phyloP scores from a whole-genome alignment of 148 eudicot species.

The Persicaria tinctoria region DNA sequence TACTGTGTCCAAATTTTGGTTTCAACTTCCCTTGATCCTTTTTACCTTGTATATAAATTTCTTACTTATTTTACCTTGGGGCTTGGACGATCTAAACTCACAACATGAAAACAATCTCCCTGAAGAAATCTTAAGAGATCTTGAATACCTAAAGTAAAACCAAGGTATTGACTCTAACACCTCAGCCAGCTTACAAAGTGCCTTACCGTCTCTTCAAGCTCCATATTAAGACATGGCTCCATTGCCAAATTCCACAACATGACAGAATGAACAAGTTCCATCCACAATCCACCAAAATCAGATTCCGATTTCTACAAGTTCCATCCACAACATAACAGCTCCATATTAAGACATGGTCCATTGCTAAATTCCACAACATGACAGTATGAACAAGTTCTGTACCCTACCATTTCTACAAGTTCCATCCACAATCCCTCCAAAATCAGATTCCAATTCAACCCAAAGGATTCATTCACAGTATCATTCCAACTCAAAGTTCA shows the following conservation, averaged over 20 bases:
- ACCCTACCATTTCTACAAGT: not conserved
- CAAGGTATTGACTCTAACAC: not conserved
- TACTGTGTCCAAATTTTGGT: not conserved
- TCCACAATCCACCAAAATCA: not conserved
- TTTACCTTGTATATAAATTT: not conserved
- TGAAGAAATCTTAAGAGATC: not conserved
- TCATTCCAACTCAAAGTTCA: not conserved
- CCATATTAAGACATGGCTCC: not conserved
- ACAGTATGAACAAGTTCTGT: not conserved
- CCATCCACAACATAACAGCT: not conserved
- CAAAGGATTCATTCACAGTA: not conserved
- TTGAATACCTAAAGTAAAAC: not conserved
- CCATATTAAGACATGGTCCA: not conserved
- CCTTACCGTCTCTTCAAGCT: not conserved
- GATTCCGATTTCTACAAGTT: not conserved
- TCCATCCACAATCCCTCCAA: too few species aligned
- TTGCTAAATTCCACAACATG: not conserved
- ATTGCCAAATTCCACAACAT: not conserved
- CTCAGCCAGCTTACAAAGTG: not conserved
- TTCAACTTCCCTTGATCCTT: not conserved
- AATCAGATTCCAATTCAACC: not conserved
- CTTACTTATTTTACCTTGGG: not conserved
- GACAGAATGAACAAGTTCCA: not conserved
- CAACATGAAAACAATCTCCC: not conserved
- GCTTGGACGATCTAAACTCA: not conserved